These are phyloP conservation scores for Tricholoma furcatifolium DNA, from an alignment of 768 basidiomycete species.

Conservation along the genomic window DNA sequence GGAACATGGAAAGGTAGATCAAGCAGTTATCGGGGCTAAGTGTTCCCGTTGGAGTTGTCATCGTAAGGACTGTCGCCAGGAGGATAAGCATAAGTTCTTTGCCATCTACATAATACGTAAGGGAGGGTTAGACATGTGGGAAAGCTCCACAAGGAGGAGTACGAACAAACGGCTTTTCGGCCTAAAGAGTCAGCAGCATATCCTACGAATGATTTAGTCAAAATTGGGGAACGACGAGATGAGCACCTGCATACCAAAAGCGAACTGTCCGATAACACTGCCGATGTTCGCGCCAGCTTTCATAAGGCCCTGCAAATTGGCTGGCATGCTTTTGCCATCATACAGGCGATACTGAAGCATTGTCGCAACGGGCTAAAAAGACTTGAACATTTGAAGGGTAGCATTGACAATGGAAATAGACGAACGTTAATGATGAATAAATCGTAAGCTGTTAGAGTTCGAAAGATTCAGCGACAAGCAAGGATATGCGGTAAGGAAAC, in stretches of 20 bases:
- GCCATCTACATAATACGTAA: slow-evolving; percentile 43
- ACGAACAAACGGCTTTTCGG: slow-evolving; percentile 63
- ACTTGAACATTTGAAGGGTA: background rate
- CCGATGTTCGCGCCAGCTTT: slow-evolving; percentile 72
- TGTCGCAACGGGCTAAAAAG: slow-evolving; percentile 55
- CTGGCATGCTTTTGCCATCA: slow-evolving; percentile 47
- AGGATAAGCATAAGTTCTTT: slow-evolving; percentile 83
- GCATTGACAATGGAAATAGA: background rate
- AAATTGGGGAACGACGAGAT: background rate
- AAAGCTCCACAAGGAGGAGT: background rate
- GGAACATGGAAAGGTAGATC: slow-evolving; percentile 64
- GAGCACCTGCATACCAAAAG: slow-evolving; percentile 42
- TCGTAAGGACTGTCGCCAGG: slow-evolving; percentile 67
- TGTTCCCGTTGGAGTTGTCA: slow-evolving; percentile 63
- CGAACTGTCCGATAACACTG: slow-evolving; percentile 67
- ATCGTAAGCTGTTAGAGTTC: slow-evolving; percentile 51
- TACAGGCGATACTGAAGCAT: slow-evolving; percentile 70
- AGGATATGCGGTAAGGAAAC: slow-evolving; percentile 10
- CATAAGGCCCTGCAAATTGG: slow-evolving; percentile 57
- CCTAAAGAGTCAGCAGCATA: slow-evolving; percentile 67
- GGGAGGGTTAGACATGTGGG: background rate
- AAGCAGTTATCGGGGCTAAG: slow-evolving; percentile 51
- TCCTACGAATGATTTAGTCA: slow-evolving; percentile 31
- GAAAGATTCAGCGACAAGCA: background rate
- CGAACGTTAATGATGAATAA: slow-evolving; percentile 69